phyloP scores from a whole-genome alignment of 2,329 filamentous ascomycete genomes.

The Chaetoscypha palmicola region DNA sequence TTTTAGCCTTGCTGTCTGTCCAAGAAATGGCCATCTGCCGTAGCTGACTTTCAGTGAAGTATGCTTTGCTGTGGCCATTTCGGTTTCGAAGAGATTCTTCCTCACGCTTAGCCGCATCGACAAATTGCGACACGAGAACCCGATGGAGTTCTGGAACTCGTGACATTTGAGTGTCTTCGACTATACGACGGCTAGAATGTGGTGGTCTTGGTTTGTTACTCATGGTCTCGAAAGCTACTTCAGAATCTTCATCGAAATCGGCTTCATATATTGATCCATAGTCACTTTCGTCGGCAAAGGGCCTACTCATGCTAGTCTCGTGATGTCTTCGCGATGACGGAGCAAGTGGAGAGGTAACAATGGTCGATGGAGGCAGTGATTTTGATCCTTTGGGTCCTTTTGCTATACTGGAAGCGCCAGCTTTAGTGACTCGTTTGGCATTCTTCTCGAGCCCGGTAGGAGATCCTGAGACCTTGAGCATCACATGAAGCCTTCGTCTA shows the following conservation, averaged over 20 bases:
- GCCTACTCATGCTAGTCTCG: conserved; percentile 33
- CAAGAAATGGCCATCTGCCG: conserved; percentile 67
- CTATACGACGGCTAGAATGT: no score
- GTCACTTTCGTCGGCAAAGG: conserved; percentile 29
- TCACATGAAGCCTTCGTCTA: conserved; percentile 25
- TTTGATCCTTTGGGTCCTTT: not conserved
- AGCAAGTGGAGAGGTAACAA: conserved; percentile 58
- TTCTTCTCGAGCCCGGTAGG: conserved; percentile 9
- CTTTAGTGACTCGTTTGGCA: conserved; percentile 33
- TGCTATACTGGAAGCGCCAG: conserved; percentile 6
- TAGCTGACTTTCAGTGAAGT: conserved; percentile 64
- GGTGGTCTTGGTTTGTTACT: conserved; percentile 40
- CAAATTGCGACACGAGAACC: conserved; percentile 58
- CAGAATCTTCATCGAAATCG: no score
- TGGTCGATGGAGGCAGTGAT: conserved; percentile 49
- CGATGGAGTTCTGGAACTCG: conserved; percentile 53
- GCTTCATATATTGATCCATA: no score
- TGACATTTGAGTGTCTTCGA: conserved; percentile 46
- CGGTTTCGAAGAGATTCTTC: conserved; percentile 56
- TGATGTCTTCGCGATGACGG: conserved; percentile 36
- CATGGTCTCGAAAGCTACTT: conserved; percentile 27
- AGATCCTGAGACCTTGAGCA: conserved; percentile 24
- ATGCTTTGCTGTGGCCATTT: conserved; percentile 46
- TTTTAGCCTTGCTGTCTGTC: conserved; percentile 53
- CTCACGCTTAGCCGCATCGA: conserved; percentile 51